These are phyloP conservation scores for Cyamopsis tetragonoloba DNA, from an alignment of 306 rosid species.

Conservation along the genomic window DNA sequence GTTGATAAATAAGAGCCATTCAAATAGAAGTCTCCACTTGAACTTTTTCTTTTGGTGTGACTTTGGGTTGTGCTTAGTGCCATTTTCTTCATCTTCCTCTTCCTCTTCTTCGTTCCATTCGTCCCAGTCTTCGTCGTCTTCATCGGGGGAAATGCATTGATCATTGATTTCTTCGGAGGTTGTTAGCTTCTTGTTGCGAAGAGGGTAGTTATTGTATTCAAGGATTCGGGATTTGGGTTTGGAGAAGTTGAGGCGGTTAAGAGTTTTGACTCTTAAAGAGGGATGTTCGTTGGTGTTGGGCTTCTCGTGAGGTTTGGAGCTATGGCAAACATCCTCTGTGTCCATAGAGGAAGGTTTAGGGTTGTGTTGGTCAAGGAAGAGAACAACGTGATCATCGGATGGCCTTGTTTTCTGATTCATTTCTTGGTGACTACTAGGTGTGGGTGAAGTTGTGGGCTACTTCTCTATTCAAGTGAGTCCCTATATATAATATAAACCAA, in stretches of 20 bases:
- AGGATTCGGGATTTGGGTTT: conserved; percentile 47
- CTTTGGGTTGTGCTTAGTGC: not conserved
- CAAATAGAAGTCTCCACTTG: conserved; percentile 38
- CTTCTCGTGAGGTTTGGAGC: conserved; percentile 3
- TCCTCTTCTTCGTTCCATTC: conserved; percentile 9
- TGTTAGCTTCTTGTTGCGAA: not conserved
- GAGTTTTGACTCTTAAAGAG: conserved; percentile 25
- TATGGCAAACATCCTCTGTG: not conserved
- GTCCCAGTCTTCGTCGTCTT: conserved; percentile 3
- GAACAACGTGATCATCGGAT: conserved; percentile 39
- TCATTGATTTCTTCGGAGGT: not conserved
- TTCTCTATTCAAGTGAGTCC: too few relatives aligned
- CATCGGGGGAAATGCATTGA: too few relatives aligned
- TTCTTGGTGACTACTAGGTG: too few relatives aligned
- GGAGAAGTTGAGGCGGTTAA: conserved; percentile 45
- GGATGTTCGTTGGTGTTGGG: conserved; percentile 27
- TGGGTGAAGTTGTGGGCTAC: not conserved
- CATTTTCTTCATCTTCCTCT: not conserved
- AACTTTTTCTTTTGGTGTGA: conserved; percentile 24
- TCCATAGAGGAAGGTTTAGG: conserved; percentile 33
- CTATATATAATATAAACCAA: too few relatives aligned
- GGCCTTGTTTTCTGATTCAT: conserved; percentile 31
- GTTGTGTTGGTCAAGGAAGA: conserved; percentile 34
- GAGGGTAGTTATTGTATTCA: conserved; percentile 24
- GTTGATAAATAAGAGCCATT: conserved; percentile 40